Base-by-base conservation (phyloP, 1,284 basidiomycete species). In the Leccinum solheimii region DNA sequence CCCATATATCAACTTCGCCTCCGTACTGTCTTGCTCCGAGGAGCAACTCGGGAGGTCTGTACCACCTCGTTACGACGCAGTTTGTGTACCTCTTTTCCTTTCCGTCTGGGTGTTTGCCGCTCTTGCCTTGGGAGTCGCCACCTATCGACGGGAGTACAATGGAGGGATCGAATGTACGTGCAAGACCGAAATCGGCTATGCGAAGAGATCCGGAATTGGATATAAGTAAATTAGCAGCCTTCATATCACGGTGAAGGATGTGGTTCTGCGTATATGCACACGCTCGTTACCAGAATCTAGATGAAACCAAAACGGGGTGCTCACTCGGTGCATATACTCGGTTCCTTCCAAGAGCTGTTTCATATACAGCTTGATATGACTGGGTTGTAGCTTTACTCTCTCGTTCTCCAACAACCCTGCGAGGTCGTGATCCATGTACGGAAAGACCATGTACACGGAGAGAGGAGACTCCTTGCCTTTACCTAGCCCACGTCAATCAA, bases 391-490 rank as follows among this genome's bases (percentile, higher is more conserved):
- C 68, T 90, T 88, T 64, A 95, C 94, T 45, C 91, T 85, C 58
- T 92, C 90, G 72, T 97, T 97, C 75, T 96, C 92, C 57, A 99
- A 78, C 56, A 99, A 77, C 2, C 97, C 97, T 11, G 96, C 95
- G 26, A 99, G 85, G 77, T 99, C 97, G 73, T 99, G 97, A 70
- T 98, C 97, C 95, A 98, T 98, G 78, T 97, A 99, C 0, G 97
- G 97, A 73, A 98, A 98, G 36, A 98, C 96, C 96, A 99, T 98
- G 78, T 94, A 98, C 19, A 95, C 92, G 8, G 90, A 98, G 45
- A 95, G 83, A 51, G 89, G 85, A 45, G 76, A 72, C 32, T 74
- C 85, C 69, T 84, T 86, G 32, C 84, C 81, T 62, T 79, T 86
- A 72, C 86, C 86, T 88, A 57, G 45, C 26, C 23, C 38, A 49